A percentile compares a stretch with the other conserved stretches of the same genome.
phyloP scores from a whole-genome alignment of 139 green algal genomes.

The Haematococcus lacustris region DNA sequence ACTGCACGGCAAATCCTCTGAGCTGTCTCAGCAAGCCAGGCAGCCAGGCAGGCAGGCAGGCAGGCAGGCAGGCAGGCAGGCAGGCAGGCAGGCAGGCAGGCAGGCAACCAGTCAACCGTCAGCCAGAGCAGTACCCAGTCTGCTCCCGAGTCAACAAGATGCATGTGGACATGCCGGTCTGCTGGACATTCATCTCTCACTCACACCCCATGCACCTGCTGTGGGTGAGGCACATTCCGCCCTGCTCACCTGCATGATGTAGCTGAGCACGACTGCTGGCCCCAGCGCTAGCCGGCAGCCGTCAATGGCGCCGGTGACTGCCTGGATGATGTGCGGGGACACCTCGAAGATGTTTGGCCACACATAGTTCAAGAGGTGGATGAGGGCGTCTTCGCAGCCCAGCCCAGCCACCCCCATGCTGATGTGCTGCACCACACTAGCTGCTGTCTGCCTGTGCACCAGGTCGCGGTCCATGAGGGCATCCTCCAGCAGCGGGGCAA shows the following conservation, averaged over 20 bases:
- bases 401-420: slow-evolving; percentile 83
- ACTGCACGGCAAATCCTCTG: too few species aligned
- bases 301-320: slow-evolving; percentile 86
- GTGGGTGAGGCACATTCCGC: too few species aligned
- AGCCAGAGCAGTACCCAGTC: too few species aligned
- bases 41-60: too few species aligned
- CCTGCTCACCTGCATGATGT: slow-evolving; percentile 70
- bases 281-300: slow-evolving; percentile 83
- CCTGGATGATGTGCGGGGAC: slow-evolving; percentile 89
- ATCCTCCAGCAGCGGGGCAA: slow-evolving; percentile 92
- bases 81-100: too few species aligned
- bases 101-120: too few species aligned
- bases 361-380: slow-evolving; percentile 95
- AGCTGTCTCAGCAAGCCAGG: too few species aligned
- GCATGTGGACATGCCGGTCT: too few species aligned
- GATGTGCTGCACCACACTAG: slow-evolving; percentile 86
- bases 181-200: too few species aligned
- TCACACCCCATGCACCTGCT: too few species aligned
- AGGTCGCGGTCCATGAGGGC: slow-evolving; percentile 92
- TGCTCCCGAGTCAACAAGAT: too few species aligned
- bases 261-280: slow-evolving; percentile 78
- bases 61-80: too few species aligned
- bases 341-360: slow-evolving; percentile 99
- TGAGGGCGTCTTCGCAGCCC: slow-evolving; percentile 92
- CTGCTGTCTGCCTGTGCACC: slow-evolving; percentile 94